Percentiles rank a stretch among this genome's conserved stretches.
These are phyloP conservation scores for Ogataea chonburiensis DNA, from an alignment of 805 yeast species.

Conservation along the genomic window DNA sequence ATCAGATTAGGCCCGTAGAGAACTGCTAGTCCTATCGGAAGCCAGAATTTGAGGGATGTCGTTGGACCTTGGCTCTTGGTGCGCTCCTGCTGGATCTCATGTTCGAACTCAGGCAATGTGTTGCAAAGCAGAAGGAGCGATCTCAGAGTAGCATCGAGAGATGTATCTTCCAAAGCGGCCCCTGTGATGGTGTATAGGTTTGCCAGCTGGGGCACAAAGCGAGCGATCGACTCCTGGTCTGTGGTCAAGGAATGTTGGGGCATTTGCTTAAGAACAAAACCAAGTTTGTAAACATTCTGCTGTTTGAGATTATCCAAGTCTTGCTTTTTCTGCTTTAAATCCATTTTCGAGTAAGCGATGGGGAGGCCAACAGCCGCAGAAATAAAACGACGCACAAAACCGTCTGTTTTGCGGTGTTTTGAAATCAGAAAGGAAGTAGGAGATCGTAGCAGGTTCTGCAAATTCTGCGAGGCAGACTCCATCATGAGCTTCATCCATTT, in stretches of 20 bases:
- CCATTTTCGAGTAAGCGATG: slow-evolving; percentile 32
- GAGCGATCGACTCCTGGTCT: background rate
- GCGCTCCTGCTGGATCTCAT: slow-evolving; percentile 2
- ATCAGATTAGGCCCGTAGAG: slow-evolving; percentile 56
- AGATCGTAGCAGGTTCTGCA: slow-evolving; percentile 18
- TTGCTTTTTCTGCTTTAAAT: slow-evolving; percentile 27
- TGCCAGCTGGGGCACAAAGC: slow-evolving; percentile 3
- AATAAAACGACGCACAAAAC: slow-evolving; percentile 23
- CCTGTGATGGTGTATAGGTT: background rate
- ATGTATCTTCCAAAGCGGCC: background rate
- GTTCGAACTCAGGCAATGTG: slow-evolving; percentile 9
- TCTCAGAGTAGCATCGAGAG: slow-evolving; percentile 16
- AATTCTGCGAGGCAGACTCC: slow-evolving; percentile 16
- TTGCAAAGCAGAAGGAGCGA: slow-evolving; percentile 9
- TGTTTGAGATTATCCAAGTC: slow-evolving; percentile 24
- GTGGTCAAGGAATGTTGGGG: slow-evolving; percentile 26
- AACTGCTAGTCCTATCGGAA: slow-evolving; percentile 36
- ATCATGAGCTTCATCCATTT: slow-evolving; percentile 19
- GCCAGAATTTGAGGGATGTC: slow-evolving; percentile 58
- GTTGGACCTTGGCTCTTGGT: slow-evolving; percentile 39
- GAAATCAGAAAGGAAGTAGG: slow-evolving; percentile 30
- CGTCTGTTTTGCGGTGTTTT: slow-evolving; percentile 19
- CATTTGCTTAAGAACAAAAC: slow-evolving; percentile 34
- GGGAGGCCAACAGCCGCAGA: slow-evolving; percentile 39
- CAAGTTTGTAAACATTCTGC: slow-evolving; percentile 37